These are phyloP conservation scores for Umbelopsis sp. DNA, from an alignment of 371 early-diverging fungal species.

Conservation along the genomic window DNA sequence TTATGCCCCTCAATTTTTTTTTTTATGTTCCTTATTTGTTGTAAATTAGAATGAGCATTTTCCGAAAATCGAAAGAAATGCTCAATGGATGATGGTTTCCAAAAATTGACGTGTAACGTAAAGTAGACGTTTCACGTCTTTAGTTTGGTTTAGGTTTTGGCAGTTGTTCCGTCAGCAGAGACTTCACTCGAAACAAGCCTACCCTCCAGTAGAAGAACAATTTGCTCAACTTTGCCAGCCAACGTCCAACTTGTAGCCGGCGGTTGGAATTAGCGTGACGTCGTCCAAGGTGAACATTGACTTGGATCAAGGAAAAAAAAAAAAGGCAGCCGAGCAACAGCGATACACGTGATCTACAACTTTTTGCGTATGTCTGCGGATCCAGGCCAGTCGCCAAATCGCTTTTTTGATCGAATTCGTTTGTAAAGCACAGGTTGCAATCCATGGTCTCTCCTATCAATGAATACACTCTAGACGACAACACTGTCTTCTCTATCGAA, in stretches of 20 bases:
- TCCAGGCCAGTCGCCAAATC: background rate
- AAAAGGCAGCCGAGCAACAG: too few relatives aligned
- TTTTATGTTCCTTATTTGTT: background rate
- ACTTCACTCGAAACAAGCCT: conserved; percentile 17
- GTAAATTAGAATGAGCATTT: background rate
- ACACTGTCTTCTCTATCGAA: conserved; percentile 63
- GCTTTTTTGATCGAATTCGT: conserved; percentile 3
- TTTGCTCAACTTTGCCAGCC: background rate
- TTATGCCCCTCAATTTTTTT: too few relatives aligned
- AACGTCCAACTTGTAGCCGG: background rate
- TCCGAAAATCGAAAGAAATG: background rate
- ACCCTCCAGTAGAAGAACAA: conserved; percentile 19
- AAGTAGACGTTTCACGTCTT: conserved; percentile 6
- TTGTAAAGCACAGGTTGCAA: conserved; percentile 8
- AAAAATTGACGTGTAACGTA: conserved; percentile 17
- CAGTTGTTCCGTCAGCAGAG: conserved; percentile 9
- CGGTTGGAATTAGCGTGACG: background rate
- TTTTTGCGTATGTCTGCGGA: background rate
- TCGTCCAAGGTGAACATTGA: background rate
- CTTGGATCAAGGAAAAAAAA: background rate
- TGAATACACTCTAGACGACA: conserved; percentile 43
- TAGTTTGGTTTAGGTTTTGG: conserved; percentile 15
- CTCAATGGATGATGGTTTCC: conserved; percentile 18
- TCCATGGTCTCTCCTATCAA: conserved; percentile 44
- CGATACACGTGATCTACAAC: background rate